Evolutionary conservation across 1,284 basidiomycete genomes (phyloP), one percentile per base, ranked within the genome.

Genomic region (Irpex lacteus): DNA sequence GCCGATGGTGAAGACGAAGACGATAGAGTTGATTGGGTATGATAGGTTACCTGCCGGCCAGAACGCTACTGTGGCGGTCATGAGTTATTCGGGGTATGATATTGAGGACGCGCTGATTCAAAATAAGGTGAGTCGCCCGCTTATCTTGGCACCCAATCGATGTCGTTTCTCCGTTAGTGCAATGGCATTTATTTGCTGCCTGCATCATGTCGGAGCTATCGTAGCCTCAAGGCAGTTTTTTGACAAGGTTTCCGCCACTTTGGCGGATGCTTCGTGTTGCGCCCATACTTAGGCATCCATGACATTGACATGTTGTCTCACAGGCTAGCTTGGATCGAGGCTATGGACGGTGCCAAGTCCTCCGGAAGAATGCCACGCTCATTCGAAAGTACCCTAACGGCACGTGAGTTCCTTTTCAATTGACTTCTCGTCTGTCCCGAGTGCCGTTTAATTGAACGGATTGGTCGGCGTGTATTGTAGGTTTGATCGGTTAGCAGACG

Each of bases 71-170:
- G 94, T 99, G 50, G 98, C 97, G 2, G 96, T 99, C 68, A 99
- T 99, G 98, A 96, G 94, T 73, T 99, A 93, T 79, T 98, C 96
- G 2, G 98, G 98, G 34, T 99, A 99, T 77, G 98, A 99, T 84
- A 99, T 99, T 67, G 98, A 99, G 79, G 98, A 99, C 79, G 98
- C 98, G 1, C 82, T 99, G 63, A 98, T 99, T 72, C 81, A 98
- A 64, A 99, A 99, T 79, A 95, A 92, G 82, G 92, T 89, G 78
- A 60, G 65, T 66, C 50, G 19, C 50, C 50, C 50, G 44, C n/a
- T 47, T 61, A 19, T 60, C 7, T 52, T 50, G 57, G 59, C 6
- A 54, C 34, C 40, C n/a, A 13, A 36, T 47, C 11, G 53, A 40
- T 59, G n/a, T 7, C 21, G 57, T 40, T 5, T 59, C 13, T 9